A percentile compares a stretch with the other conserved stretches of the same genome.
phyloP scores from a whole-genome alignment of 768 basidiomycete genomes.

The Pisolithus microcarpus region DNA sequence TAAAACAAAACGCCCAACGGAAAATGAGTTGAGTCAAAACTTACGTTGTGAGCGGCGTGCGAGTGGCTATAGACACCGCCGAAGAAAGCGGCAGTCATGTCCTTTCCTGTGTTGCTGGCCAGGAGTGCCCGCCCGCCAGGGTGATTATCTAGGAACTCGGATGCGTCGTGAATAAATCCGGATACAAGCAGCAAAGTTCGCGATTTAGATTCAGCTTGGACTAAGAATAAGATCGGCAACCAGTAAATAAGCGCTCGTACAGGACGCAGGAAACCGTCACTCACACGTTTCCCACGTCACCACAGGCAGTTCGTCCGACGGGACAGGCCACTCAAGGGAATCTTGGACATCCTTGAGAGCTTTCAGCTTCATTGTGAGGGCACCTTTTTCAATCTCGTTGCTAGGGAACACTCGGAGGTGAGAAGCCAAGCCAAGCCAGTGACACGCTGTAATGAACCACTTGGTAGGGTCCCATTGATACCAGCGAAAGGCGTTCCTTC shows the following conservation, averaged over 20 bases:
- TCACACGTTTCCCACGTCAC: slow-evolving; percentile 77
- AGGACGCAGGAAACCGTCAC: slow-evolving; percentile 18
- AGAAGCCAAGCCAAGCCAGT: slow-evolving; percentile 60
- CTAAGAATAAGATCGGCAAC: slow-evolving; percentile 31
- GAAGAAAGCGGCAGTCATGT: slow-evolving; percentile 79
- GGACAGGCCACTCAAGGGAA: slow-evolving; percentile 52
- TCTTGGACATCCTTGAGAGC: slow-evolving; percentile 59
- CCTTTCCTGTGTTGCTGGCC: slow-evolving; percentile 59
- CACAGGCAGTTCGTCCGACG: slow-evolving; percentile 57
- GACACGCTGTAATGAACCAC: slow-evolving; percentile 72
- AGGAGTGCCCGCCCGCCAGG: slow-evolving; percentile 70
- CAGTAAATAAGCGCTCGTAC: slow-evolving; percentile 2
- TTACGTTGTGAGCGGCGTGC: slow-evolving; percentile 73
- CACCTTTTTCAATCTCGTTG: slow-evolving; percentile 81
- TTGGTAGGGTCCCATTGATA: slow-evolving; percentile 68
- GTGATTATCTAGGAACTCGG: slow-evolving; percentile 65
- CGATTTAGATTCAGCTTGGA: slow-evolving; percentile 59
- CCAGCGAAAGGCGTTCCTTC: slow-evolving; percentile 66
- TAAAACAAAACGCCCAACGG: too few relatives aligned
- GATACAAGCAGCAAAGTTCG: slow-evolving; percentile 65
- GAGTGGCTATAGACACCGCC: slow-evolving; percentile 81
- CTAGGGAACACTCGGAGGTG: slow-evolving; percentile 81
- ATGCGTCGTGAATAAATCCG: slow-evolving; percentile 84
- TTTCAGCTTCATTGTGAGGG: slow-evolving; percentile 79
- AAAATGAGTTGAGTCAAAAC: slow-evolving; percentile 15